Conservation (phyloP, 73 alveolate genomes). For the Paramecium primaurelia region DNA sequence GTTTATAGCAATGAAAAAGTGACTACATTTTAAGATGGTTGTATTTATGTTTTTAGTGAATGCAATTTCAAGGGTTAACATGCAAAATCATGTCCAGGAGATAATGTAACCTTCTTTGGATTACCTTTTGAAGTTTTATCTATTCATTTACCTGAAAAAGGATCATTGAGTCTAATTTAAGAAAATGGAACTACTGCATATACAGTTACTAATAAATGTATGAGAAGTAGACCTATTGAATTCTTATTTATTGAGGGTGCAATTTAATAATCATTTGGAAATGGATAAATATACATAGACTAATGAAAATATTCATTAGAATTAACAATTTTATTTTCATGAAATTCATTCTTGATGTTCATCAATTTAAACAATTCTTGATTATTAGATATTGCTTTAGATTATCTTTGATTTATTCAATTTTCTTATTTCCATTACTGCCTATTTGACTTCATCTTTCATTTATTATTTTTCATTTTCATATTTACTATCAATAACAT, state of each 20-base stretch:
- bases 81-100: background rate
- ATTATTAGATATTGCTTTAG: background rate
- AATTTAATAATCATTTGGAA: background rate
- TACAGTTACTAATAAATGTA: background rate
- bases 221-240: background rate
- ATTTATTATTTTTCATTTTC: background rate
- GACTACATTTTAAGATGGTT: background rate
- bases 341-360: background rate
- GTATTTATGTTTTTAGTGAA: slow-evolving; percentile 7
- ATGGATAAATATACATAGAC: background rate
- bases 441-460: background rate
- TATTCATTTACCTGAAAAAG: background rate
- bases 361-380: slow-evolving; percentile 9
- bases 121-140: background rate
- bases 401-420: background rate
- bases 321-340: background rate
- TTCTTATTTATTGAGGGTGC: background rate
- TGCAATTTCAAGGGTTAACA: background rate
- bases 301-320: background rate
- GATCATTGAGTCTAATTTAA: background rate
- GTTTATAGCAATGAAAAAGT: background rate
- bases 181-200: background rate
- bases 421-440: background rate
- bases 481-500: background rate
- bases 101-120: background rate